Evolutionary conservation across 2,329 filamentous ascomycete genomes (phyloP), one percentile per base, ranked within the genome.

Genomic region (Thelonectria olida): DNA sequence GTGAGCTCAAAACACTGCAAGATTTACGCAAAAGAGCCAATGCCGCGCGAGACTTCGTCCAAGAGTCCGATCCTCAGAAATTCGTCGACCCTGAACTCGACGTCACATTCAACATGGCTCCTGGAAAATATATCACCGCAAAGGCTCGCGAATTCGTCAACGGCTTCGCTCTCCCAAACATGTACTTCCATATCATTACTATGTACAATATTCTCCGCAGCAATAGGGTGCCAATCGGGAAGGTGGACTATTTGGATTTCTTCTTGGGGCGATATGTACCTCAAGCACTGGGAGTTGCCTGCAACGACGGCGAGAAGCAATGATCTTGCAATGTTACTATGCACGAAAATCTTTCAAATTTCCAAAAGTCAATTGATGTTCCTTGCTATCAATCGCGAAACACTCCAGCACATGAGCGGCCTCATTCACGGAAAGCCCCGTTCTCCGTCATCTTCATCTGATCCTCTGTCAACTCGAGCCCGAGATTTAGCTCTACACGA

Each of bases 161-260:
- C 15, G 49, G 49, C n/a, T 52, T 41, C 22, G 49, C 49, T 13
- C 6, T 52, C 6, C 49, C 49, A 3, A 52, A 52, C 23, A 27
- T 52, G 36, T 52, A 52, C 36, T 52, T 52, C 12, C 49, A 52
- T 22, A 17, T 42, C n/a, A 17, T 52, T 22, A 52, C 36, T 10
- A 36, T 36, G 23, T 52, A 52, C 10, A 41, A 41, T 22, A 52
- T 52, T 10, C 36, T 52, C 15, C 22, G 49, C 13, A 28, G 41
- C 7, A 4, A 13, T 2, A 22, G 49, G 17, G 9, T 52, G 8
- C 13, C 27, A 10, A 19, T 52, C 28, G 49, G 49, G 9, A 52
- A 52, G 23, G 10, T 20, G 23, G 49, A 52, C 13, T 52, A 27
- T n/a, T 28, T 52, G 22, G n/a, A 12, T 8, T 36, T 22, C 7